A percentile compares a stretch with the other conserved stretches of the same genome.
Evolutionary conservation across 768 basidiomycete species (phyloP).

Genomic region (Dictyophora rubrovolvata): DNA sequence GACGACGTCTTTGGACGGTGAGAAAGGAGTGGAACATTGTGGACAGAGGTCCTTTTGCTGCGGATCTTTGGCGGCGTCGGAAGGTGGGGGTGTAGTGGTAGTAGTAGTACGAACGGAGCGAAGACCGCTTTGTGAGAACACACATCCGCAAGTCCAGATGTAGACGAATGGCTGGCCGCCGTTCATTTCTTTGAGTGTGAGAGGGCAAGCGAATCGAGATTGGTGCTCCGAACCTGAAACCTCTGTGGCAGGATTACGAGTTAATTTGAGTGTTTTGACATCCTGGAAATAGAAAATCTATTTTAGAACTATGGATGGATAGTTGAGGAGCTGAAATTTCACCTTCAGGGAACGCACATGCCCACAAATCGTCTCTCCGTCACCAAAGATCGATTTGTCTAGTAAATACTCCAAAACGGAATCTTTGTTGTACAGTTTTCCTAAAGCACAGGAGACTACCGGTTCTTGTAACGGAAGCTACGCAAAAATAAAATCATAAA

Average conservation of each 20-base stretch:
- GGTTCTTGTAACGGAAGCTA: constrained; percentile 83
- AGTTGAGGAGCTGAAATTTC: too few species aligned
- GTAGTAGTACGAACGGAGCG: constrained; percentile 45
- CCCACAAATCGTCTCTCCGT: constrained; percentile 86
- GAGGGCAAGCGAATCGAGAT: constrained; percentile 79
- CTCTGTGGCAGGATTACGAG: constrained; percentile 51
- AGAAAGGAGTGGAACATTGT: constrained; percentile 66
- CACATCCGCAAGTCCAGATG: constrained; percentile 77
- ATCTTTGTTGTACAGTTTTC: constrained; percentile 96
- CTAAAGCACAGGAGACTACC: constrained; percentile 82
- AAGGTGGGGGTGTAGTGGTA: constrained; percentile 19
- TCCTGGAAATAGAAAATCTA: constrained; percentile 43
- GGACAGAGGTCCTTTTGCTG: constrained; percentile 54
- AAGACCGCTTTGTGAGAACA: constrained; percentile 79
- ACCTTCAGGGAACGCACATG: constrained; percentile 89
- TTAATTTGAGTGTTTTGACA: constrained; percentile 73
- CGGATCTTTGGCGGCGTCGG: constrained; percentile 14
- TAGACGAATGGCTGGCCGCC: constrained; percentile 85
- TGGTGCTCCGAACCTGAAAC: constrained; percentile 25
- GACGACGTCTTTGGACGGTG: constrained; percentile 42
- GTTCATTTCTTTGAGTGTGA: constrained; percentile 92
- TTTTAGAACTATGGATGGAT: too few species aligned
- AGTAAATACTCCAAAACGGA: constrained; percentile 84
- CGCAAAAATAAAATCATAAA: not conserved
- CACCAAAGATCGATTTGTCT: constrained; percentile 75